Evolutionary conservation across 257 asterid species (phyloP).

Genomic region (Capsicum chinense): DNA sequence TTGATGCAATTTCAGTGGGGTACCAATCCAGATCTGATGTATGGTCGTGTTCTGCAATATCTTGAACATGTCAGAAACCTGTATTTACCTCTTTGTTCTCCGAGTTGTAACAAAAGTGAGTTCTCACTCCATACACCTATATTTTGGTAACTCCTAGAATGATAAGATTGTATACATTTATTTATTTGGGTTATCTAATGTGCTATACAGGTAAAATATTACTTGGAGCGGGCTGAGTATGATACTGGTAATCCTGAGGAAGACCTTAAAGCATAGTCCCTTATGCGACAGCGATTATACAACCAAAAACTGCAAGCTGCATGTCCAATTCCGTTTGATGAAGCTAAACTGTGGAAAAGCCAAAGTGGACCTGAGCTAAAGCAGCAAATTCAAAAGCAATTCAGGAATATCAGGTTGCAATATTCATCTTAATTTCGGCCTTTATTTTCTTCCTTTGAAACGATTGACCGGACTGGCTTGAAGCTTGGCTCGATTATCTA

Average conservation of each 20-base stretch:
- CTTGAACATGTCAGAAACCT: conserved; percentile 90
- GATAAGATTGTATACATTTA: not conserved
- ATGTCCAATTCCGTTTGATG: conserved; percentile 91
- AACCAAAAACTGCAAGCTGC: conserved; percentile 81
- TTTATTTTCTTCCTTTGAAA: too few relatives aligned
- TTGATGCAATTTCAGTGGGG: conserved; percentile 79
- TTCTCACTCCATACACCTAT: conserved; percentile 22
- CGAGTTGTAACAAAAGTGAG: conserved; percentile 93
- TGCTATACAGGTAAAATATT: conserved; percentile 65
- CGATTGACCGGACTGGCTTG: too few relatives aligned
- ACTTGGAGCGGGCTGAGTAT: conserved; percentile 94
- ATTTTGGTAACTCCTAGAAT: conserved; percentile 25
- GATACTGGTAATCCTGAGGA: conserved; percentile 72
- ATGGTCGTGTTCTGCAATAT: conserved; percentile 83
- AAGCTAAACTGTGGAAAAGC: conserved; percentile 97
- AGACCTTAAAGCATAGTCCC: conserved; percentile 82
- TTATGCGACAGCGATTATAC: conserved; percentile 76
- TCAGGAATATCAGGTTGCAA: conserved; percentile 80
- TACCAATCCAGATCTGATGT: conserved; percentile 68
- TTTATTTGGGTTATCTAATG: conserved; percentile 19
- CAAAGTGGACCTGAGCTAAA: conserved; percentile 90
- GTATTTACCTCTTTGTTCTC: conserved; percentile 93
- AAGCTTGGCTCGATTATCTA: too few relatives aligned
- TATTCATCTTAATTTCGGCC: not conserved
- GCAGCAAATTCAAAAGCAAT: conserved; percentile 84